Percentiles rank a stretch among this genome's conserved stretches.
Evolutionary conservation across 179 eudicot genomes (phyloP).

Genomic region (Gypsophila paniculata): DNA sequence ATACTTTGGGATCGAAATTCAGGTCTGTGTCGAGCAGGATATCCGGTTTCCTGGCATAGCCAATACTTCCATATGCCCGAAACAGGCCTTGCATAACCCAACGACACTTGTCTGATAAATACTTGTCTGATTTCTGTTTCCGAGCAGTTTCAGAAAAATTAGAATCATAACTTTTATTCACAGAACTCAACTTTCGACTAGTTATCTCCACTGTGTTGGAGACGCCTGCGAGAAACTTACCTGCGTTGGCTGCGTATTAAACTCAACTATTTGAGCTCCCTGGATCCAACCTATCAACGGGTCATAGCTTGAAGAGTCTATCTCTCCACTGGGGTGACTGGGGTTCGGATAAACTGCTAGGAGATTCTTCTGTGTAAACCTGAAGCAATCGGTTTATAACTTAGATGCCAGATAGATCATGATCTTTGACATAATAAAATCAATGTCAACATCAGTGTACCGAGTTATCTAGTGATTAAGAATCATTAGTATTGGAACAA

Average conservation of each 20-base stretch:
- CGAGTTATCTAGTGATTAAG: not conserved
- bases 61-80: constrained; percentile 41
- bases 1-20: constrained; percentile 28
- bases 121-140: constrained; percentile 27
- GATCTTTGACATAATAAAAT: not conserved
- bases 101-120: constrained; percentile 5
- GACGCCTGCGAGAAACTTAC: constrained; percentile 20
- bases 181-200: not conserved
- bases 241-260: constrained; percentile 67
- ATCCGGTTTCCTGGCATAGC: constrained; percentile 52
- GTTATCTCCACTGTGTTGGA: not conserved
- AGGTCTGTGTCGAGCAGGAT: constrained; percentile 24
- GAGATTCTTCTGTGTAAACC: constrained; percentile 58
- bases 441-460: not conserved
- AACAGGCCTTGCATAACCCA: constrained; percentile 55
- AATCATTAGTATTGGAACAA: not conserved
- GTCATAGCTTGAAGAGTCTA: constrained; percentile 45
- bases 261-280: constrained; percentile 72
- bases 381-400: constrained; percentile 16
- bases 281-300: constrained; percentile 63
- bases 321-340: constrained; percentile 36
- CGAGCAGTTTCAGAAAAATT: constrained; percentile 8
- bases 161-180: not conserved
- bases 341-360: constrained; percentile 53
- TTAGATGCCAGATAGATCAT: not conserved